Evolutionary conservation across 129 eudicot species (phyloP), one percentile per base, ranked within the genome.

Genomic region (Arctium minus): DNA sequence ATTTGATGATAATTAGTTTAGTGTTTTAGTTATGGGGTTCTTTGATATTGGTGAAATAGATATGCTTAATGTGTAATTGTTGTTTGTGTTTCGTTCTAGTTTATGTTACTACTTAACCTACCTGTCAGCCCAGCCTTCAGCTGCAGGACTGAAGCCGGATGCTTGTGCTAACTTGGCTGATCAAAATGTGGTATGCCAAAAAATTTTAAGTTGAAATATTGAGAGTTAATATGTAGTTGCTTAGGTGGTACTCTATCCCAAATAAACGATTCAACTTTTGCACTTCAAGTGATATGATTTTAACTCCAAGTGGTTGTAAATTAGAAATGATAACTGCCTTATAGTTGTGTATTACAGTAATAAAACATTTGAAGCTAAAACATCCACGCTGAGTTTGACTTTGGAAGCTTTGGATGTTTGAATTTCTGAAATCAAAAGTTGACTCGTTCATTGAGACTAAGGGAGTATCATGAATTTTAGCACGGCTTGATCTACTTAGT

Each of bases 101-200:
- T 77, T 75, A 37, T 80, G 40, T 73, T 74, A 4, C 78, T 42
- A 13, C 83, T 80, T 89, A 74, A 83, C 86, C 8, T 13, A 31
- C 29, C 37, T 44, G 56, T 53, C 85, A 88, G 94, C 90, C 88
- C 89, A 88, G 75, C 73, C 84, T 38, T 32, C 78, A 71, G 89
- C 87, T 79, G 84, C 90, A 72, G 80, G 74, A 36, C 38, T 84
- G 85, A 84, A 80, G 75, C 75, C 92, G 78, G 89, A 85, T 78
- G 74, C 82, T n/a, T 71, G 78, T 46, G 69, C 75, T 42, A 80
- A 80, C 62, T 77, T 78, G 73, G 68, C 79, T 11, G 87, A 80
- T 74, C 82, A 72, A 73, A 89, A 88, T 44, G 60, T 78, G 92
- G 96, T 92, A 88, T 50, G 89, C 72, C 67, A 72, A 3, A 1